Conservation (phyloP, 73 alveolate genomes). For the Durusdinium trenchii region DNA sequence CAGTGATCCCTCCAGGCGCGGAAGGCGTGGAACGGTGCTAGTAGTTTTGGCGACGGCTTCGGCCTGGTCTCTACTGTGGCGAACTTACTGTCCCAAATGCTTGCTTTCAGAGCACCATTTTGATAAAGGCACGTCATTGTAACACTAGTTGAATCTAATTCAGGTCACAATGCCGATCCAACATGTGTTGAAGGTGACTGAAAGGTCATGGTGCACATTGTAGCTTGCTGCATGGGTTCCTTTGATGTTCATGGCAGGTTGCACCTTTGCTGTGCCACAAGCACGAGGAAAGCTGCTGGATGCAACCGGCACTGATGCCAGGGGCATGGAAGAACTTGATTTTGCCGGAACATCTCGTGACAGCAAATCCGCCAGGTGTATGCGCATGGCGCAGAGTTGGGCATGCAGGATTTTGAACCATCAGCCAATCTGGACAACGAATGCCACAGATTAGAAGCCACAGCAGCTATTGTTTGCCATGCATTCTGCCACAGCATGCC, state of each 20-base stretch:
- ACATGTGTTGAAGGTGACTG: no score
- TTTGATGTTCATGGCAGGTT: neutral
- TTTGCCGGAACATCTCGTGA: no score
- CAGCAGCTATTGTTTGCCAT: no score
- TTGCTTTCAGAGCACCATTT: neutral
- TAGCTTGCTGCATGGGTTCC: neutral
- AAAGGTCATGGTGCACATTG: neutral
- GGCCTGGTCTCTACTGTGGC: neutral
- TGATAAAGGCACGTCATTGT: neutral
- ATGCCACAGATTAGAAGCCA: no score
- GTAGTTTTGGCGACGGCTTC: neutral
- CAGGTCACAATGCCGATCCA: neutral
- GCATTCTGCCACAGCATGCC: neutral
- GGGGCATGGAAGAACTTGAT: neutral
- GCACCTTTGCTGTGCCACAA: constrained; percentile 42
- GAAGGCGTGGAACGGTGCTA: neutral
- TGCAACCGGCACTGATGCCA: neutral
- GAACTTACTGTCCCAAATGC: neutral
- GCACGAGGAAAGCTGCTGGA: neutral
- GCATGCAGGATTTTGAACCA: no score
- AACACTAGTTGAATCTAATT: neutral
- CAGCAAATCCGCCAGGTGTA: neutral
- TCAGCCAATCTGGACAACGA: neutral
- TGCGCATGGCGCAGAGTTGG: neutral
- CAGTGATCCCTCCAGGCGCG: neutral